These are phyloP conservation scores for Cavenderia fasciculata DNA, from an alignment of 78 protist genomes.

Conservation along the genomic window DNA sequence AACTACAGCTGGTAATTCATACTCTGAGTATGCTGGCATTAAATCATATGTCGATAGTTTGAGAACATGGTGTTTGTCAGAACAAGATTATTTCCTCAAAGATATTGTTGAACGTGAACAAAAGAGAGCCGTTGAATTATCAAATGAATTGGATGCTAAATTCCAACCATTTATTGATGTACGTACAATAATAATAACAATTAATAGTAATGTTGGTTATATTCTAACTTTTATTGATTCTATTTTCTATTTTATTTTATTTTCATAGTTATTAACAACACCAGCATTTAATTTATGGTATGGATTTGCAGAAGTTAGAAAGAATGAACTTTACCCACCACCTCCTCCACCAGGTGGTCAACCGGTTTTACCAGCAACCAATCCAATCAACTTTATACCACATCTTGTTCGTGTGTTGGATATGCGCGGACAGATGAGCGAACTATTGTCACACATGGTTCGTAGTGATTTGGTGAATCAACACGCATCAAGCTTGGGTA, in stretches of 20 bases:
- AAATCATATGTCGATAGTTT: conserved; percentile 54
- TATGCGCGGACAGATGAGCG: conserved; percentile 3
- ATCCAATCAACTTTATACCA: conserved; percentile 57
- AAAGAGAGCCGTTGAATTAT: conserved; percentile 8
- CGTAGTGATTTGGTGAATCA: conserved; percentile 40
- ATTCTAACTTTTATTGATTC: not conserved
- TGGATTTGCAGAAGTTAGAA: conserved; percentile 26
- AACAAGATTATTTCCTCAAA: conserved; percentile 60
- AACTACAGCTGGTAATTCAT: conserved; percentile 21
- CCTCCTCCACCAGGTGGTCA: conserved; percentile 32
- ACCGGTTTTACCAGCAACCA: conserved; percentile 9
- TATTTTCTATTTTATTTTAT: not conserved
- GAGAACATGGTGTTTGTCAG: conserved; percentile 76
- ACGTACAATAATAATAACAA: too few species aligned
- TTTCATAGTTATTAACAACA: conserved; percentile 19
- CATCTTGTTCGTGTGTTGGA: conserved; percentile 37
- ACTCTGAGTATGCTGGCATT: conserved; percentile 72
- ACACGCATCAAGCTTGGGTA: not conserved
- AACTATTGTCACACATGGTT: conserved; percentile 15
- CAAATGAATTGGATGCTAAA: conserved; percentile 17
- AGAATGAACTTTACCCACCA: conserved; percentile 64
- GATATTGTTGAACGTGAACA: conserved; percentile 53
- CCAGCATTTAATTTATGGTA: conserved; percentile 44
- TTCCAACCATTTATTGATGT: conserved; percentile 55
- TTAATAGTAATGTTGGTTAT: too few species aligned